Base-by-base conservation (phyloP, 179 eudicot genomes). In the Drosera spatulata region DNA sequence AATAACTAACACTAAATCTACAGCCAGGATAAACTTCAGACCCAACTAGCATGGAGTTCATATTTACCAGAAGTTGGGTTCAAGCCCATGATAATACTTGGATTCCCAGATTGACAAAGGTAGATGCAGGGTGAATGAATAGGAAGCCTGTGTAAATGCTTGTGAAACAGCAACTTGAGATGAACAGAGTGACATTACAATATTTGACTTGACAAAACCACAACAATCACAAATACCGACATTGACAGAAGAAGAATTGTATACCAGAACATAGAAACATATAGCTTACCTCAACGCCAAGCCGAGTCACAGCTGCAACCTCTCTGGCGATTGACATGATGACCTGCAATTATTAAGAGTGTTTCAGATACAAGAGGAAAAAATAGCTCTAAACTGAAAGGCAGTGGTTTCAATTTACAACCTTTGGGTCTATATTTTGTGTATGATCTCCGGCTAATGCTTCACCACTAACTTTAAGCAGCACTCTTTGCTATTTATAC, bases 391-490 rank as follows among this genome's bases (percentile, higher is more conserved):
- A 41, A 63, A 39, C 11, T 7, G 14, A 39, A 10, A 14, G 39
- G 33, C 11, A 40, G 50, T 61, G 42, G 2, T 53, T 12, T n/a
- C 11, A 22, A 11, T 42, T 41, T 56, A 33, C 22, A 37, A 88
- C 96, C 96, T 93, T 93, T 57, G 99, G 99, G 66, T 93, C 99
- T 40, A 93, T 93, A 61, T 82, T 93, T 70, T 93, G 99, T 54
- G 65, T 41, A 69, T 86, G 79, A 76, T 93, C 99, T 63, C 99
- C 96, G 15, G 99, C 95, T 63, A 93, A 90, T 60, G 96, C 99
- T 77, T 93, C 96, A 43, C 99, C 99, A 58, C 99, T 93, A 59
- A 93, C 95, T 86, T 93, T 93, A 51, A 93, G 99, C 80, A 93
- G 71, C 48, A 93, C 99, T 68, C 99, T 79, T 47, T 67, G 87